Base-by-base conservation (phyloP, 1,139 yeast species). In the Meyerozyma carpophila region DNA sequence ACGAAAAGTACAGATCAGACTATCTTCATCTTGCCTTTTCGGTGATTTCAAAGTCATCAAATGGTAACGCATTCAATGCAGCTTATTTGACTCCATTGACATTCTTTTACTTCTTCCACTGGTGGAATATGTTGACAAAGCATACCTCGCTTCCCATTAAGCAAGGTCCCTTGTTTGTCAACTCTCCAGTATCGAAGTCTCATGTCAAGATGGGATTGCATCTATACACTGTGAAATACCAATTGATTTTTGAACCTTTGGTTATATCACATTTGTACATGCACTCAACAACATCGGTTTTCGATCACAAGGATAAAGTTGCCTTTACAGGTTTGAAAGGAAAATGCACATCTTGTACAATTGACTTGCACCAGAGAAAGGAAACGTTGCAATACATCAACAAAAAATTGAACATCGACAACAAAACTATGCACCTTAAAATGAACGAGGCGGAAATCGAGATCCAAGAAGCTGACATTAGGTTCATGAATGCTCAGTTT, bases 341-440 rank as follows among this genome's bases (percentile, higher is more conserved):
- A 2, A 81, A 80, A 51, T 77, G 84, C 25, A 71, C 77, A 4
- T 70, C 71, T 7, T 88, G 91, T 55, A 63, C 75, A 3, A 70
- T 93, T 66, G 98, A 91, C 57, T 62, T 91, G 31, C 98, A 93
- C 58, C 97, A 73, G 85, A 72, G 95, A 40, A 84, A 87, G 52
- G 93, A 88, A 56, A 73, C 82, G 20, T 70, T 79, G 4, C 72
- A 77, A 3, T 80, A 81, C 53, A 73, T 77, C 29, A 82, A 82
- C 50, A 71, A 78, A 41, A 72, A 75, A 28, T 70, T 82, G 42
- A 76, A 81, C 43, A 74, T 82, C 26, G 77, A 82, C 50, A 77
- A 78, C 45, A 72, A 71, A 45, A 53, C 53, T 42, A 69, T 77
- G 58, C 79, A 75, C 44, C 75, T 90, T 70, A 81, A 82, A 53